Base-by-base conservation (phyloP, 164 flowering plant species). In the Kalanchoe fedtschenkoi region DNA sequence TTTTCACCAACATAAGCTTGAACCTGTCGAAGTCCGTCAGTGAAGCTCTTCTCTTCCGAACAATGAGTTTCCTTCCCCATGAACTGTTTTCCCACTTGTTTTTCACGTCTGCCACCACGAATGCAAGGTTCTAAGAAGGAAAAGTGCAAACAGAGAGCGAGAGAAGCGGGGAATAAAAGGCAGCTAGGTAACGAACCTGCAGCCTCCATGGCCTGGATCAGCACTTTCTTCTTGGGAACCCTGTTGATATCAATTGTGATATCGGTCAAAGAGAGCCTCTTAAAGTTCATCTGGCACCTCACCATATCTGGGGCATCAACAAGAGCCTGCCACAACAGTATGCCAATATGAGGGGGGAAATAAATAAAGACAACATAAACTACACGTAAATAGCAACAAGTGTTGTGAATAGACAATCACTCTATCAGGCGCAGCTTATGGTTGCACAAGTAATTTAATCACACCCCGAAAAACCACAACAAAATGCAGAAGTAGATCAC, bases 271-370 rank as follows among this genome's bases (percentile, higher is more conserved):
- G 91, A 74, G 33, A 91, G 91, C 77, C 97, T 86, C 84, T 91
- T 91, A 67, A 91, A 83, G 66, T 91, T 91, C 88, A 91, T 86
- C 62, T 88, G 93, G 66, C 84, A 62, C 66, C 97, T 77, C 54
- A 83, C 93, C 95, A 84, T 88, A 43, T 87, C 91, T 62, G 95
- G 92, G 21, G 92, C 81, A 81, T 90, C 97, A 39, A 90, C 86
- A 34, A 90, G 83, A 69, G 90, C 97, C 97, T 91, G 70, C 39
- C 2, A 37, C 13, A 37, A 37, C 11, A 37, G 39, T 37, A 2
- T 8, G 11, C 11, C 0, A 37, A 37, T 37, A 9, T 5, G 8
- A 1, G 13, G 39, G 11, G 13, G 21, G 9, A 19, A 37, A 37
- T 0, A 37, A 37, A 37, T 37, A 37, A 5, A 9, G 13, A n/a